A percentile compares a stretch with the other conserved stretches of the same genome.
Evolutionary conservation across 1,284 basidiomycete species (phyloP).

Genomic region (Cryptococcus amylolentus): DNA sequence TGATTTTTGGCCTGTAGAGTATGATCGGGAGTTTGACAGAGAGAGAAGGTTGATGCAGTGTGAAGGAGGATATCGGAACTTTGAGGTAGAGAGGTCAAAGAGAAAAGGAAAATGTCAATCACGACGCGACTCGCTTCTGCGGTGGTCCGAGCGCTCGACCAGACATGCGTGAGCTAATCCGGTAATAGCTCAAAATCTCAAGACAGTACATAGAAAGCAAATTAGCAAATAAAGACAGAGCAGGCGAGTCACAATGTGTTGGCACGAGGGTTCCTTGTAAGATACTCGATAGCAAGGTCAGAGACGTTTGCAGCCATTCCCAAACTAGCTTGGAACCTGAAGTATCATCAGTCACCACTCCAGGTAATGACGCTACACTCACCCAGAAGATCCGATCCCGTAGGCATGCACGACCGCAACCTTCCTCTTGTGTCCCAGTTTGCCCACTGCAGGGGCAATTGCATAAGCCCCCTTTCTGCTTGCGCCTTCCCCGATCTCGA

Average conservation of each 20-base stretch:
- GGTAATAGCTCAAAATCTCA: too few species aligned
- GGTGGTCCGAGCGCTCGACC: too few species aligned
- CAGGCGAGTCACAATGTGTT: background rate
- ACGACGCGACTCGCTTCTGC: too few species aligned
- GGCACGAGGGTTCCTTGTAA: background rate
- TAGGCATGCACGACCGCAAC: slow-evolving; percentile 67
- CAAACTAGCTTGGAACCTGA: slow-evolving; percentile 11
- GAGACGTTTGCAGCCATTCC: slow-evolving; percentile 12
- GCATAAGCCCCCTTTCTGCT: background rate
- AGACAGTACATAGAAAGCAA: too few species aligned
- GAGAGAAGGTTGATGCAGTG: too few species aligned
- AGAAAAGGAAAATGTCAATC: too few species aligned
- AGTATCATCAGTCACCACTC: background rate
- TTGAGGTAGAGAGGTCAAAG: too few species aligned
- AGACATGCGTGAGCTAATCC: too few species aligned
- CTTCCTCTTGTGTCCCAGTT: slow-evolving; percentile 49
- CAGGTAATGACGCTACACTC: slow-evolving; percentile 22
- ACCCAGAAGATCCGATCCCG: slow-evolving; percentile 53
- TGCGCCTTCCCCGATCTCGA: slow-evolving; percentile 52
- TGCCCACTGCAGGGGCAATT: slow-evolving; percentile 4
- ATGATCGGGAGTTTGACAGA: too few species aligned
- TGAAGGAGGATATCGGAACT: too few species aligned
- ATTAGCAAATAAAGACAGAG: too few species aligned
- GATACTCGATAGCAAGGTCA: slow-evolving; percentile 7
- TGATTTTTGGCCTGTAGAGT: too few species aligned